Conservation (phyloP, 495 filamentous ascomycete genomes). For the Thermochaetoides thermophila region DNA sequence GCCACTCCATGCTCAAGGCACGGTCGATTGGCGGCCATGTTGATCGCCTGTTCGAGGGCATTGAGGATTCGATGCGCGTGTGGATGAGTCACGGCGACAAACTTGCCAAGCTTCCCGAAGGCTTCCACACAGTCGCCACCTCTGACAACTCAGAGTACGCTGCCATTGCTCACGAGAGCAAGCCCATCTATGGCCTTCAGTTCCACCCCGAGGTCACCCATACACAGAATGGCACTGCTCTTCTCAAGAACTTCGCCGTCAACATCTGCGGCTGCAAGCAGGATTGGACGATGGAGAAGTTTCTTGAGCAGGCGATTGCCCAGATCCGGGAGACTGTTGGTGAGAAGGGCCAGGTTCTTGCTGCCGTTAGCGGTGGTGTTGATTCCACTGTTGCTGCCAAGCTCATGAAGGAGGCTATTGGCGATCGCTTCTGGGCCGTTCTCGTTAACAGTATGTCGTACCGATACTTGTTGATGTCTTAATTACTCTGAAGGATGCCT, state of each 20-base stretch:
- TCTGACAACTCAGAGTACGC: conserved; percentile 62
- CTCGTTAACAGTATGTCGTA: conserved; percentile 55
- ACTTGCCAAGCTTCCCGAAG: conserved; percentile 52
- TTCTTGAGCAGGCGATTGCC: conserved; percentile 62
- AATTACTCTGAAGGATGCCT: too few species aligned
- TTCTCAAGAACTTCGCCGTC: conserved; percentile 70
- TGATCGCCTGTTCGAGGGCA: conserved; percentile 54
- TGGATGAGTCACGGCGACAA: conserved; percentile 90
- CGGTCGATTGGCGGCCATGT: conserved; percentile 35
- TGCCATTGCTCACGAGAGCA: conserved; percentile 59
- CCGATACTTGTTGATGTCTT: too few species aligned
- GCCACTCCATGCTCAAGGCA: conserved; percentile 13
- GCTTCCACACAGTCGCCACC: conserved; percentile 57
- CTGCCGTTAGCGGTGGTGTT: conserved; percentile 79
- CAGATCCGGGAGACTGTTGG: conserved; percentile 69
- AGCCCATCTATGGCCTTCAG: conserved; percentile 57
- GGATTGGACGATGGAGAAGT: conserved; percentile 73
- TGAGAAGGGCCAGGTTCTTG: conserved; percentile 64
- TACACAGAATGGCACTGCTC: conserved; percentile 43
- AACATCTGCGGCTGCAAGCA: conserved; percentile 58
- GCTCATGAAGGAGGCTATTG: conserved; percentile 59
- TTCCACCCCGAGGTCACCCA: conserved; percentile 82
- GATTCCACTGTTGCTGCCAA: conserved; percentile 83
- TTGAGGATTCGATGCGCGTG: conserved; percentile 46
- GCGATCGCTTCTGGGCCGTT: conserved; percentile 77